These are phyloP conservation scores for Adiantum capillusveneris DNA, from an alignment of 75 land plant genomes.

Conservation along the genomic window DNA sequence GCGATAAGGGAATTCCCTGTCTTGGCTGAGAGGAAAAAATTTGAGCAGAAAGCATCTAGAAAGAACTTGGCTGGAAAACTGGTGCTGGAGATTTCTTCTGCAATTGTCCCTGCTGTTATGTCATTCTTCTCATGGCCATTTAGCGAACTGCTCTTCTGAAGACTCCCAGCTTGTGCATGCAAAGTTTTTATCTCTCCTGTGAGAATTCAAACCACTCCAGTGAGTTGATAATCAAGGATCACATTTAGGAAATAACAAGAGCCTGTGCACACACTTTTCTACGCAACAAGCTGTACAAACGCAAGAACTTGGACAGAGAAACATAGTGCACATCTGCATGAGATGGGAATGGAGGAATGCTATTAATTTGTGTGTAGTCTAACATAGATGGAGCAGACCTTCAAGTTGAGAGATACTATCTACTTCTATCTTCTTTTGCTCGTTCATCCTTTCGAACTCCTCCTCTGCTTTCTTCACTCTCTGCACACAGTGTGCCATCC, in stretches of 20 bases:
- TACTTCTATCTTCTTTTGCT: conserved; percentile 7
- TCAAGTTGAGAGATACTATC: conserved; percentile 10
- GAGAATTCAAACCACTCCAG: too few species aligned
- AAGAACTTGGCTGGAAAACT: conserved; percentile 18
- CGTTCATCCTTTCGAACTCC: conserved; percentile 9
- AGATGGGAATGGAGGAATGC: too few species aligned
- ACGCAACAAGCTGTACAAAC: too few species aligned
- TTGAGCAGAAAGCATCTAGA: conserved; percentile 5
- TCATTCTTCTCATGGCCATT: conserved; percentile 3
- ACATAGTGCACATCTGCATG: too few species aligned
- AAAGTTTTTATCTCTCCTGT: conserved; percentile 4
- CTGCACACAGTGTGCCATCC: conserved; percentile 3
- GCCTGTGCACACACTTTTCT: too few species aligned
- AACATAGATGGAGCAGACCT: not conserved
- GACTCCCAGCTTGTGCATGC: not conserved
- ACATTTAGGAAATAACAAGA: too few species aligned
- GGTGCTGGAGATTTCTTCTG: not conserved
- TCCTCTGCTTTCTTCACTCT: conserved; percentile 18
- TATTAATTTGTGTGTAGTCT: too few species aligned
- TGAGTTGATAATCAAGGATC: too few species aligned
- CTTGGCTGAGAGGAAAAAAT: not conserved
- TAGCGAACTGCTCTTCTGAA: not conserved
- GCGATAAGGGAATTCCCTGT: conserved; percentile 3
- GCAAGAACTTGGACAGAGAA: too few species aligned
- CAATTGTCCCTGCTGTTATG: not conserved